Evolutionary conservation across 495 filamentous ascomycete species (phyloP).

Genomic region (Parmelia sp.): DNA sequence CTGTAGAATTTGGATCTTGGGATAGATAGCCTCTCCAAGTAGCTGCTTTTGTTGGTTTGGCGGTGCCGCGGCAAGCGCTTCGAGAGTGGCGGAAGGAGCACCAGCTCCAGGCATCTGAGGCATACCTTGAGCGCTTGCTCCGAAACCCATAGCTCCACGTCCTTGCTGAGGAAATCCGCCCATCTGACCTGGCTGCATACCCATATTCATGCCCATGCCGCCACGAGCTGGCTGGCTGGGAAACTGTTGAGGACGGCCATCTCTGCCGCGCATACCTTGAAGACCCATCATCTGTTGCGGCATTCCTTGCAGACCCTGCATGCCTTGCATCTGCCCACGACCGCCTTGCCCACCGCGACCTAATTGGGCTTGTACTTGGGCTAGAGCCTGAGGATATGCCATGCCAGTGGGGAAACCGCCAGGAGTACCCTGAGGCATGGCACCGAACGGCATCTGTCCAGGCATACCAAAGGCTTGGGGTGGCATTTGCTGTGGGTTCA

Average conservation of each 20-base stretch:
- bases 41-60: constrained; percentile 89
- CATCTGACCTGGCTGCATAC: constrained; percentile 44
- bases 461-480: constrained; percentile 70
- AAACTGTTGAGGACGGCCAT: constrained; percentile 48
- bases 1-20: constrained; percentile 91
- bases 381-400: constrained; percentile 54
- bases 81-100: constrained; percentile 35
- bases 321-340: constrained; percentile 69
- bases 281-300: constrained; percentile 59
- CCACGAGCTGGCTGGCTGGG: constrained; percentile 36
- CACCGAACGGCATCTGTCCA: constrained; percentile 68
- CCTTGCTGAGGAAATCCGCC: constrained; percentile 39
- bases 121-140: constrained; percentile 38
- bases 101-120: constrained; percentile 28
- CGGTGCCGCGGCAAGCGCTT: constrained; percentile 49
- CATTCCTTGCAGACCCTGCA: constrained; percentile 61
- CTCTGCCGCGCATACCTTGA: constrained; percentile 64
- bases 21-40: constrained; percentile 93
- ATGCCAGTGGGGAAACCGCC: constrained; percentile 50
- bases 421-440: constrained; percentile 60
- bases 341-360: constrained; percentile 66
- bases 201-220: constrained; percentile 41
- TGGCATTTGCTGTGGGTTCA: constrained; percentile 61
- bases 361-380: constrained; percentile 44
- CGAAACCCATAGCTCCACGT: constrained; percentile 29